A percentile compares a stretch with the other conserved stretches of the same genome.
Conservation (phyloP, 225 moss, liverwort and hornwort genomes). For the Pseudisothecium myosuroides region DNA sequence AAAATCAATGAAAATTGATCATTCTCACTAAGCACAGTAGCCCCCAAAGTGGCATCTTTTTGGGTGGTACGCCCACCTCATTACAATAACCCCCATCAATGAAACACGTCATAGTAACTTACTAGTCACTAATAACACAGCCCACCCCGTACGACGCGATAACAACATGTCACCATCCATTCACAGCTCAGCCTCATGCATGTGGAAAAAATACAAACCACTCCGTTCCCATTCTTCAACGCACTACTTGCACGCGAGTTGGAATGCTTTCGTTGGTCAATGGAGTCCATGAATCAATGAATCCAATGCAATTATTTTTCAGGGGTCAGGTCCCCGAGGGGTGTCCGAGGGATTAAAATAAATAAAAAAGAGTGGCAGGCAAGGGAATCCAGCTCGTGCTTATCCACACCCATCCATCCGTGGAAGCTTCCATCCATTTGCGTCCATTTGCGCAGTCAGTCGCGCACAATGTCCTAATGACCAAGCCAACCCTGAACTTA, state of each 20-base stretch:
- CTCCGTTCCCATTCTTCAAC: neutral
- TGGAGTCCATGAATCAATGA: neutral
- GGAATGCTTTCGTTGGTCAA: neutral
- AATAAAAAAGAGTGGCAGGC: neutral
- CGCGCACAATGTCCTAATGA: neutral
- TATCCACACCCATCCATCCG: neutral
- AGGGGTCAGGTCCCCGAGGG: fast-evolving
- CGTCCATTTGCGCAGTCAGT: no score
- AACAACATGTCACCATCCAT: no score
- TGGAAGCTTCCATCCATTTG: neutral
- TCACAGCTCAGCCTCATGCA: no score
- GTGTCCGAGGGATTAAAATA: neutral
- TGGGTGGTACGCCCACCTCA: no score
- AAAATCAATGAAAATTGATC: neutral
- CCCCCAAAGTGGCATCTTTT: no score
- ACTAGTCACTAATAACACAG: no score
- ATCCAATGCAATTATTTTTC: neutral
- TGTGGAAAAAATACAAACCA: neutral
- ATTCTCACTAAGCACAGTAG: fast-evolving
- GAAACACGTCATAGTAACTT: no score
- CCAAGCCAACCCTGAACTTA: neutral
- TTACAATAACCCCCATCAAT: no score
- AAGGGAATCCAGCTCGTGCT: neutral
- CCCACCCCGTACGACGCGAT: no score
- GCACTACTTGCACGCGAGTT: neutral